A percentile compares a stretch with the other conserved stretches of the same genome.
phyloP scores from a whole-genome alignment of 2,329 filamentous ascomycete genomes.

The Cercospora brassicicola region DNA sequence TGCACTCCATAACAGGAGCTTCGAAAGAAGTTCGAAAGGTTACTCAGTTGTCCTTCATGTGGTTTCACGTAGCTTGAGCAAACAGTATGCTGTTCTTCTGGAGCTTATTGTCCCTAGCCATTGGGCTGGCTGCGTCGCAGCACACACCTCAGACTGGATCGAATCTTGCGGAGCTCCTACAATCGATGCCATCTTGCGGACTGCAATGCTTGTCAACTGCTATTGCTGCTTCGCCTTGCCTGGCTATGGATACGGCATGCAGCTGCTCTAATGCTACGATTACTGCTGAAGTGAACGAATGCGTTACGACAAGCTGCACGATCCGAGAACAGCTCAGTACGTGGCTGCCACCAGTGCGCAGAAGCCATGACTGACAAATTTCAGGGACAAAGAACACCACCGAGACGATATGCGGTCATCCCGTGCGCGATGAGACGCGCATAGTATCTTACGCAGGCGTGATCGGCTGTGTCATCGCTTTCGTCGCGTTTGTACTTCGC shows the following conservation, averaged over 20 bases:
- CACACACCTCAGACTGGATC: conserved; percentile 1
- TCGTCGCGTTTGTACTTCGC: conserved; percentile 19
- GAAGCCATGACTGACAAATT: neutral
- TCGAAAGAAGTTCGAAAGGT: neutral
- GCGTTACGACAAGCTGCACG: conserved; percentile 8
- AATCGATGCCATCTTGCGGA: conserved; percentile 13
- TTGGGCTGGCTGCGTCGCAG: conserved; percentile 8
- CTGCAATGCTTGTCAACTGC: conserved; percentile 20
- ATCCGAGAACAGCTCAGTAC: conserved; percentile 15
- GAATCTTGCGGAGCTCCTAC: conserved; percentile 5
- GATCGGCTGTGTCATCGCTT: conserved; percentile 18
- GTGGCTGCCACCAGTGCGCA: neutral
- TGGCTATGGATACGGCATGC: conserved; percentile 22
- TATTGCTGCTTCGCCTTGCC: conserved; percentile 25
- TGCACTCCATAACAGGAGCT: neutral
- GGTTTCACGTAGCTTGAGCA: neutral
- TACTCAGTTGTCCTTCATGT: neutral
- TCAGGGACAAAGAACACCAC: conserved; percentile 24
- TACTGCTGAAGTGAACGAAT: conserved; percentile 2
- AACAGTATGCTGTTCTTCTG: neutral
- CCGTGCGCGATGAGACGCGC: conserved; percentile 17
- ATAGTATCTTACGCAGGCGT: conserved; percentile 18
- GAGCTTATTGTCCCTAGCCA: neutral
- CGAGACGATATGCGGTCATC: conserved; percentile 17
- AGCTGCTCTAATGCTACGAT: conserved; percentile 12